phyloP scores from a whole-genome alignment of 2,329 filamentous ascomycete genomes.

The Xylaria arbuscula region DNA sequence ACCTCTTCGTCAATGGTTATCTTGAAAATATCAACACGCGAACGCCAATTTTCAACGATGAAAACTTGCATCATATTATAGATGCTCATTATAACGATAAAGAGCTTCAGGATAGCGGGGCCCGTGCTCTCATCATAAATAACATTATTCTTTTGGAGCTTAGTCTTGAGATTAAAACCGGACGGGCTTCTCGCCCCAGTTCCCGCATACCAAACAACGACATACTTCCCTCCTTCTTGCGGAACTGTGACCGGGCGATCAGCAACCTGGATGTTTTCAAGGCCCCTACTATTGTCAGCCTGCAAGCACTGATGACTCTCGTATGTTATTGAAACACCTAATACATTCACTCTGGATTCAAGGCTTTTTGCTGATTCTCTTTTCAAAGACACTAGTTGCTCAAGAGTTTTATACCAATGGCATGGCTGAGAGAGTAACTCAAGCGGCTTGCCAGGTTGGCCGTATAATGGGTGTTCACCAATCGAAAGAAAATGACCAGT shows the following conservation, averaged over 20 bases:
- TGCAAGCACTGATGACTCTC: constrained; percentile 39
- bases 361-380: constrained; percentile 7
- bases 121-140: constrained; percentile 40
- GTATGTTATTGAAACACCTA: constrained; percentile 27
- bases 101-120: constrained; percentile 27
- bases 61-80: constrained; percentile 30
- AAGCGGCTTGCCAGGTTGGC: constrained; percentile 40
- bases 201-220: constrained; percentile 37
- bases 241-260: constrained; percentile 40
- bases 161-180: constrained; percentile 37
- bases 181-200: constrained; percentile 27
- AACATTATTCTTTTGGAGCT: constrained; percentile 39
- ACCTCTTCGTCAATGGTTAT: constrained; percentile 39
- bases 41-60: constrained; percentile 40
- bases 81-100: constrained; percentile 35
- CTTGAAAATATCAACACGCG: constrained; percentile 38
- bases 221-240: constrained; percentile 39
- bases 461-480: constrained; percentile 39
- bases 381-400: constrained; percentile 33
- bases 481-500: constrained; percentile 12
- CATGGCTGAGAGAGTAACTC: constrained; percentile 38
- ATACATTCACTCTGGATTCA: not conserved
- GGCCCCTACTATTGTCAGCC: constrained; percentile 33
- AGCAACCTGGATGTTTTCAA: constrained; percentile 36
- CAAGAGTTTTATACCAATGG: constrained; percentile 39